phyloP scores from a whole-genome alignment of 345 rosid genomes.

The Heritiera fomes region DNA sequence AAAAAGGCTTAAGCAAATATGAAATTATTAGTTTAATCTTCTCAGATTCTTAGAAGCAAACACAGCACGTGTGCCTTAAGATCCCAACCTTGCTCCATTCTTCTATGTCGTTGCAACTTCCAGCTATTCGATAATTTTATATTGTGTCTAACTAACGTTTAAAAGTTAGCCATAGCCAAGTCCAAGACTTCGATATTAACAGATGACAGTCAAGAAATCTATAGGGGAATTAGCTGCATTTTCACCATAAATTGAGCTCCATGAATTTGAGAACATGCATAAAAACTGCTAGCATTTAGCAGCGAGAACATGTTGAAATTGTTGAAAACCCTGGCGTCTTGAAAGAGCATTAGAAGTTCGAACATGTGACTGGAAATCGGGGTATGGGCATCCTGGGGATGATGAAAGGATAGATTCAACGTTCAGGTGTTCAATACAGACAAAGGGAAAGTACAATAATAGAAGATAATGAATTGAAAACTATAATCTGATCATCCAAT shows the following conservation, averaged over 20 bases:
- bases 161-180: not conserved
- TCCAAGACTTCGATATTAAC: not conserved
- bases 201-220: not conserved
- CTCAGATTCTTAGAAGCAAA: not conserved
- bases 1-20: not conserved
- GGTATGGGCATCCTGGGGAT: not conserved
- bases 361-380: not conserved
- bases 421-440: not conserved
- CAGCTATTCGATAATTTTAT: not conserved
- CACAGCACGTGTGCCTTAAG: not conserved
- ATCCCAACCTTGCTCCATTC: not conserved
- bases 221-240: not conserved
- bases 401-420: not conserved
- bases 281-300: not conserved
- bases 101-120: not conserved
- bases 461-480: not conserved
- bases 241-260: not conserved
- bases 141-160: not conserved
- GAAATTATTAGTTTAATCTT: conserved; percentile 1
- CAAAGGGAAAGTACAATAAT: no score
- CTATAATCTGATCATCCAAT: not conserved
- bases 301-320: not conserved
- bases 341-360: not conserved
- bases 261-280: not conserved
- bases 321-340: not conserved